phyloP scores from a whole-genome alignment of 305 asterid genomes.

The Fraxinus dipetala region DNA sequence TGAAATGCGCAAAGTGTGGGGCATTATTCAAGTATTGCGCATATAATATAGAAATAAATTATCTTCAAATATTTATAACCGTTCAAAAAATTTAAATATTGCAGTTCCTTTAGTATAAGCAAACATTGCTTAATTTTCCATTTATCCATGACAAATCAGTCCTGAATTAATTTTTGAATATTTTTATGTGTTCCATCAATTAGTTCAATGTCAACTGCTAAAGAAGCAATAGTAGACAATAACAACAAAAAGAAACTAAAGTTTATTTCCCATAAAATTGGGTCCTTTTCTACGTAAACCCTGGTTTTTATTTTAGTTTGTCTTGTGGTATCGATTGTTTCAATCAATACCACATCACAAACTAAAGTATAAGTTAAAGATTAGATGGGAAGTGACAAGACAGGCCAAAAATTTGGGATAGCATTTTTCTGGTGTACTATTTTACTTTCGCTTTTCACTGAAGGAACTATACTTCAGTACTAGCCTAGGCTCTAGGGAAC shows the following conservation, averaged over 20 bases:
- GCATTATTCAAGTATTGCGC: not conserved
- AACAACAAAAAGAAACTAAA: not conserved
- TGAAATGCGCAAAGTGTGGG: not conserved
- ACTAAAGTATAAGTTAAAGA: not conserved
- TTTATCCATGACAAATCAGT: not conserved
- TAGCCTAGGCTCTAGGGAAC: not conserved
- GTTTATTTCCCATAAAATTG: not conserved
- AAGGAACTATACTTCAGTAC: not conserved
- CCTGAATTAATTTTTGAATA: not conserved
- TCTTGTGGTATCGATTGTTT: not conserved
- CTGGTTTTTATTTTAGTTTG: not conserved
- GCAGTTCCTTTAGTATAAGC: not conserved
- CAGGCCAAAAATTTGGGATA: not conserved
- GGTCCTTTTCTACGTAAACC: not conserved
- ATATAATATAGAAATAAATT: not conserved
- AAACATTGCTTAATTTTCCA: not conserved
- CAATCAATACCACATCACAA: not conserved
- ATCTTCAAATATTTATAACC: not conserved
- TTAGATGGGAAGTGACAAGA: not conserved
- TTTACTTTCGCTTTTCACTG: not conserved
- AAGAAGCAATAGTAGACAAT: not conserved
- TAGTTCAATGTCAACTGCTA: not conserved
- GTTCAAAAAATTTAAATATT: not conserved
- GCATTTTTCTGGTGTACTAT: not conserved
- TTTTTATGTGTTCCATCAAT: not conserved